Percentiles rank a stretch among this genome's conserved stretches.
Conservation (phyloP, 2,329 filamentous ascomycete species). For the Colletotrichum cereale region DNA sequence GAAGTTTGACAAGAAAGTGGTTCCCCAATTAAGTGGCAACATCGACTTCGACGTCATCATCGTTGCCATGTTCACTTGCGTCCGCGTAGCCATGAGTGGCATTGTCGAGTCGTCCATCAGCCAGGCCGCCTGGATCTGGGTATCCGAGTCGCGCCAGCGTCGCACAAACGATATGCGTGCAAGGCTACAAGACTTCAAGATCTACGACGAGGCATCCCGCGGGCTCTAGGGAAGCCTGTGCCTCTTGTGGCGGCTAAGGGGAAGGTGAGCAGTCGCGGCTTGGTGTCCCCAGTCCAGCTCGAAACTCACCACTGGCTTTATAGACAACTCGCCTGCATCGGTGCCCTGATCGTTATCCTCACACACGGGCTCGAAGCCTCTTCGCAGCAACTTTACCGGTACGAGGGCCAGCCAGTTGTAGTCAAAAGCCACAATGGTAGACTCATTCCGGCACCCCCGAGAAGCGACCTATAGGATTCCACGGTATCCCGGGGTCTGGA, state of each 20-base stretch:
- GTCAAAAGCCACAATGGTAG: constrained; percentile 39
- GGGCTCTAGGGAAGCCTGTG: constrained; percentile 51
- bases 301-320: constrained; percentile 6
- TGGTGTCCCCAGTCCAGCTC: too few species aligned
- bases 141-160: constrained; percentile 50
- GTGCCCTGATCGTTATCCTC: constrained; percentile 52
- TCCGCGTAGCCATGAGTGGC: constrained; percentile 51
- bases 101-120: constrained; percentile 53
- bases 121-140: constrained; percentile 57
- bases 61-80: constrained; percentile 53
- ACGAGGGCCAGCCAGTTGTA: constrained; percentile 46
- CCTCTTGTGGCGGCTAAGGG: constrained; percentile 52
- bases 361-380: constrained; percentile 55
- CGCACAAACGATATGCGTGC: constrained; percentile 48
- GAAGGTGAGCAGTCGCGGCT: constrained; percentile 44
- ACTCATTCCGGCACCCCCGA: constrained; percentile 46
- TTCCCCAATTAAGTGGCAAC: constrained; percentile 46
- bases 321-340: constrained; percentile 54
- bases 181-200: constrained; percentile 53
- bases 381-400: constrained; percentile 54
- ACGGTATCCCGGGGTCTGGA: constrained; percentile 44
- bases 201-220: constrained; percentile 54
- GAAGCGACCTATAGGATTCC: constrained; percentile 53
- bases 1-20: constrained; percentile 48
- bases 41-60: constrained; percentile 52